Percentiles rank a stretch among this genome's conserved stretches.
phyloP scores from a whole-genome alignment of 768 basidiomycete species.

The Lentinula lateritia region DNA sequence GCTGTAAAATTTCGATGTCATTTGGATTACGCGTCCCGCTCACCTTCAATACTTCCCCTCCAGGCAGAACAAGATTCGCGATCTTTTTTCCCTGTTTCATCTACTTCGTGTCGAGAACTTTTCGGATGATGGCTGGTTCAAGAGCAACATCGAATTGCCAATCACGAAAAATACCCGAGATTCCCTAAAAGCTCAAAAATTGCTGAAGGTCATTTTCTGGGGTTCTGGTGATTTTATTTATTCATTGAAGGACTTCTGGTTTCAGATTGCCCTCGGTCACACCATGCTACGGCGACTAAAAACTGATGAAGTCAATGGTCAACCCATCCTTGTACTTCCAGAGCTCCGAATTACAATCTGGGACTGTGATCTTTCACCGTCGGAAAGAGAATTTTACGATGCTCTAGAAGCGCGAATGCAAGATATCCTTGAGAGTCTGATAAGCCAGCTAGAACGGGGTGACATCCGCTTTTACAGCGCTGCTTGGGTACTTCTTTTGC shows the following conservation, averaged over 20 bases:
- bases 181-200: conserved; percentile 58
- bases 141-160: conserved; percentile 75
- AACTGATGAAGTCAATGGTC: conserved; percentile 65
- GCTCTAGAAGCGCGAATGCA: conserved; percentile 66
- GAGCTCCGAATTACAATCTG: conserved; percentile 64
- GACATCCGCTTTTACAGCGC: conserved; percentile 51
- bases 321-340: conserved; percentile 78
- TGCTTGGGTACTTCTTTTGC: conserved; percentile 66
- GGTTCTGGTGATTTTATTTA: background rate
- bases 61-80: conserved; percentile 87
- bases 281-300: conserved; percentile 92
- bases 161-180: conserved; percentile 77
- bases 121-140: conserved; percentile 76
- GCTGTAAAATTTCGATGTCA: conserved; percentile 35
- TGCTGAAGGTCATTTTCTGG: background rate
- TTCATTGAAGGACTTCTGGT: background rate
- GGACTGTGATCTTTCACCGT: conserved; percentile 68
- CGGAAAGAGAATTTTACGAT: conserved; percentile 78
- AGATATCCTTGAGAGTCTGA: conserved; percentile 61
- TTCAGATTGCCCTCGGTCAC: conserved; percentile 69
- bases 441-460: conserved; percentile 32
- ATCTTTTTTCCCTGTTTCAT: conserved; percentile 83
- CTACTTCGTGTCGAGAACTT: conserved; percentile 83
- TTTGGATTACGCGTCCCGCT: background rate
- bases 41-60: background rate